A percentile compares a stretch with the other conserved stretches of the same genome.
Evolutionary conservation across 1,284 basidiomycete genomes (phyloP).

Genomic region (Cryptococcus wingfieldii): DNA sequence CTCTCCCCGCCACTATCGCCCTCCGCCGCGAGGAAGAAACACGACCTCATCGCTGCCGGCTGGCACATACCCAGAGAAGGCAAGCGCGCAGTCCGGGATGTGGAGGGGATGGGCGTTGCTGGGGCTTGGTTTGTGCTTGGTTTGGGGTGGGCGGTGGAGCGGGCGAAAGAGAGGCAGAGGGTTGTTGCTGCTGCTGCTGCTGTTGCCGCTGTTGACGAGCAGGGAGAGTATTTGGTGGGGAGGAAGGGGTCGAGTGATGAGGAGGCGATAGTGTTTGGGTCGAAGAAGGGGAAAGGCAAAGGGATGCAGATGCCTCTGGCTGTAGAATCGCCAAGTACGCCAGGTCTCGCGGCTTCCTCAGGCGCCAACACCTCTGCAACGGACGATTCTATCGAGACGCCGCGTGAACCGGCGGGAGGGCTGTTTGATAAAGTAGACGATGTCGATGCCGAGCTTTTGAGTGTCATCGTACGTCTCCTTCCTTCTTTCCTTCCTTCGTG

Average conservation of each 20-base stretch:
- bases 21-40: neutral
- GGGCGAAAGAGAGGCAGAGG: slow-evolving; percentile 16
- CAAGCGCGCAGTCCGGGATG: slow-evolving; percentile 39
- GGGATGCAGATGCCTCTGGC: neutral
- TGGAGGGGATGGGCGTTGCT: slow-evolving; percentile 41
- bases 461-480: slow-evolving; percentile 27
- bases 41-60: slow-evolving; percentile 22
- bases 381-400: neutral
- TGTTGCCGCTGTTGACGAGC: too few species aligned
- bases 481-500: neutral
- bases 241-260: neutral
- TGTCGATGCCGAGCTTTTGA: slow-evolving; percentile 13
- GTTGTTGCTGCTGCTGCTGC: too few species aligned
- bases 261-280: neutral
- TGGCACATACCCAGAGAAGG: slow-evolving; percentile 42
- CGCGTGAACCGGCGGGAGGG: neutral
- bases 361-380: neutral
- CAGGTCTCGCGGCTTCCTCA: too few species aligned
- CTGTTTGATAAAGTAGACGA: slow-evolving; percentile 6
- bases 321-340: too few species aligned
- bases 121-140: slow-evolving; percentile 43
- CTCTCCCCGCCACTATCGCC: neutral
- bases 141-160: slow-evolving; percentile 36
- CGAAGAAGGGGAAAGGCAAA: neutral
- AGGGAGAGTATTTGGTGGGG: neutral